Conservation (phyloP, 2,329 filamentous ascomycete species). For the Epicoccum nigrum region DNA sequence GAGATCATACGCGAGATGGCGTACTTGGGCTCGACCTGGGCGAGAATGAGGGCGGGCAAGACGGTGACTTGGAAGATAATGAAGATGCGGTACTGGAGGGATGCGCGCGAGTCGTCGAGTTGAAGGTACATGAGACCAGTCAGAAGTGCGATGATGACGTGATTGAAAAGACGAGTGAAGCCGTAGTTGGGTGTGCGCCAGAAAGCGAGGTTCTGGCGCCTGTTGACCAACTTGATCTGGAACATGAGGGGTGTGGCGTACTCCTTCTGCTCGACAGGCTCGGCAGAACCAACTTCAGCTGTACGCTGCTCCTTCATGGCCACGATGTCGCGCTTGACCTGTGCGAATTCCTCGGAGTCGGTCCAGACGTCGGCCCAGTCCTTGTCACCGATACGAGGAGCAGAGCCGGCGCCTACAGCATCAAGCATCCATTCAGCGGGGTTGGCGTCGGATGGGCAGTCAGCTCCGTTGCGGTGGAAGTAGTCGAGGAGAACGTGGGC, state of each 20-base stretch:
- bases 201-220: conserved; percentile 76
- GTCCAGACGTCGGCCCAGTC: conserved; percentile 85
- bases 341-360: conserved; percentile 71
- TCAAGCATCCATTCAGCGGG: conserved; percentile 83
- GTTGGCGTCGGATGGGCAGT: conserved; percentile 62
- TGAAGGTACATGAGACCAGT: conserved; percentile 81
- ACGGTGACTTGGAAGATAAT: conserved; percentile 90
- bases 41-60: conserved; percentile 80
- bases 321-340: conserved; percentile 69
- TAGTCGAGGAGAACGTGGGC: conserved; percentile 70
- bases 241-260: conserved; percentile 81
- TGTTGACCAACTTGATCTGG: conserved; percentile 77
- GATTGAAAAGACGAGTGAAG: conserved; percentile 85
- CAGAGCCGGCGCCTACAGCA: conserved; percentile 76
- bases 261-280: conserved; percentile 67
- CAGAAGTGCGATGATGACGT: conserved; percentile 77
- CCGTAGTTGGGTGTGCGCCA: conserved; percentile 90
- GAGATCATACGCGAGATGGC: conserved; percentile 80
- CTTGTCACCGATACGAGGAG: conserved; percentile 71
- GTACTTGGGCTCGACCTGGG: conserved; percentile 84
- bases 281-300: conserved; percentile 52
- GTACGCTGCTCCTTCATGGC: conserved; percentile 69
- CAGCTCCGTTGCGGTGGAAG: conserved; percentile 61
- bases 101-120: conserved; percentile 75
- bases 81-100: conserved; percentile 85